Evolutionary conservation across 768 basidiomycete genomes (phyloP).

Genomic region (Russula sp.): DNA sequence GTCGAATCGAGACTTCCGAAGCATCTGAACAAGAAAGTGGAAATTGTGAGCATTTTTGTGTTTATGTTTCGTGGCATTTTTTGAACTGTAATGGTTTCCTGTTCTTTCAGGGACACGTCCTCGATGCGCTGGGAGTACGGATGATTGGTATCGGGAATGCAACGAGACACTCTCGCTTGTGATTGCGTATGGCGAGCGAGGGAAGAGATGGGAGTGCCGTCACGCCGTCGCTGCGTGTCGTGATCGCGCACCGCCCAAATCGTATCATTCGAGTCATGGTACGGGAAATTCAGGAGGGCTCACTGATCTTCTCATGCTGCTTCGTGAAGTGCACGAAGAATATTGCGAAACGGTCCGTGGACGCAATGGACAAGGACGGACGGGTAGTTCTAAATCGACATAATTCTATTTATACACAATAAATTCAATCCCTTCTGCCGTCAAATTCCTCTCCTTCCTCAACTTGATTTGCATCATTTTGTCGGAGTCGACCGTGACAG

Average conservation of each 20-base stretch:
- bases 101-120: constrained; percentile 13
- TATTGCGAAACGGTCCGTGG: constrained; percentile 13
- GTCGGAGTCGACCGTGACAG: too few species aligned
- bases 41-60: constrained; percentile 9
- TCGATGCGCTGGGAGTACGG: constrained; percentile 16
- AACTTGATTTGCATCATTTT: too few species aligned
- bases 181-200: constrained; percentile 21
- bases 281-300: constrained; percentile 10
- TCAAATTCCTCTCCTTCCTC: background rate
- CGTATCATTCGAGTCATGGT: background rate
- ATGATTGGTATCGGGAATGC: constrained; percentile 25
- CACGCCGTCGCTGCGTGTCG: constrained; percentile 17
- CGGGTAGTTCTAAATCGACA: background rate
- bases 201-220: constrained; percentile 16
- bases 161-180: constrained; percentile 24
- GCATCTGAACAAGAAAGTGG: constrained; percentile 12
- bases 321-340: constrained; percentile 19
- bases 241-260: constrained; percentile 21
- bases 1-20: constrained; percentile 12
- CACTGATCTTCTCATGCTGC: constrained; percentile 16
- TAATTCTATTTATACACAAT: background rate
- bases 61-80: too few species aligned
- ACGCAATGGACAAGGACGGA: background rate
- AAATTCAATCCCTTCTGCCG: too few species aligned
- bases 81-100: too few species aligned